Evolutionary conservation across 306 rosid genomes (phyloP), one percentile per base, ranked within the genome.

Genomic region (Myrica gale): DNA sequence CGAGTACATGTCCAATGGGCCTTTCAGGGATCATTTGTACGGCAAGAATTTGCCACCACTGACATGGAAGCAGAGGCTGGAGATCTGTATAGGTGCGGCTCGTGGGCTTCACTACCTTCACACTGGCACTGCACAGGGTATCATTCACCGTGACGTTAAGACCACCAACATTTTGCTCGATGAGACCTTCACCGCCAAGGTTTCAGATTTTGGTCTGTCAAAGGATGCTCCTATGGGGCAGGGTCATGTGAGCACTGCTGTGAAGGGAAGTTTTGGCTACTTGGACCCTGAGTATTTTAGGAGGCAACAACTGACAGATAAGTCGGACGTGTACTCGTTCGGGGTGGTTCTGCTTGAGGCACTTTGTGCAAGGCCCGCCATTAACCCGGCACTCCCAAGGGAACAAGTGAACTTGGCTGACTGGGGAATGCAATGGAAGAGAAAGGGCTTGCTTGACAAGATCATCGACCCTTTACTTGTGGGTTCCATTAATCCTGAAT

Each of bases 391-490:
- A 26, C 75, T 88, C 17, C 92, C 92, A 0, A 63, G 89, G 3
- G 92, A 88, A 13, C 92, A 88, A 83, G 89, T 88, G 3, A 88
- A 88, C 77, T 78, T 88, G 65, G 92, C 92, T 0, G 92, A 88
- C 20, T 88, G 88, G 89, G 92, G 82, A 0, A 85, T 88, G 92
- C 92, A 88, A 20, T 85, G 92, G 89, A 85, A 88, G 81, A 85
- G 85, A 12, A 88, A 88, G 20, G 92, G 89, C 15, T 50, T 88
- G 45, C 69, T 88, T 37, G 92, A 88, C 58, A 88, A 88, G 76
- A 82, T 88, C 72, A 86, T 82, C 7, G 92, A 88, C 62, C 92
- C 92, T 72, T 43, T 9, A 0, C 87, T 88, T 7, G 58, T 88
- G 9, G 89, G 89, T 0, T 61, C 77, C 0, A 80, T 85, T 17